Evolutionary conservation across 2,329 filamentous ascomycete genomes (phyloP).

Genomic region (Celoporthe dispersa): DNA sequence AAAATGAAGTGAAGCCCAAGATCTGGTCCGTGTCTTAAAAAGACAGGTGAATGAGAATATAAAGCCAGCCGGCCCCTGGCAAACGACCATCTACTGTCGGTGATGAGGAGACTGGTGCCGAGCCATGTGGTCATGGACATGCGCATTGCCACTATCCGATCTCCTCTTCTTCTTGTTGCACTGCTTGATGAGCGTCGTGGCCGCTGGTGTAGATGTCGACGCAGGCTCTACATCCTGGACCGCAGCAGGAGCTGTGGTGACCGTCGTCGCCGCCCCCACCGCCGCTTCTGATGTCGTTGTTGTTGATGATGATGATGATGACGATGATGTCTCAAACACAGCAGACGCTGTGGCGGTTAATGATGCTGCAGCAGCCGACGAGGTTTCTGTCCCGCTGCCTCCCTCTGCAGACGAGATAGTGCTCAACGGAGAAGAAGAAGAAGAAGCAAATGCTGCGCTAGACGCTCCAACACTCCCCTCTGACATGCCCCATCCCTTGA

Average conservation of each 20-base stretch:
- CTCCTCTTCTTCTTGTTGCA: constrained; percentile 11
- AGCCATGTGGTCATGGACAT: constrained; percentile 5
- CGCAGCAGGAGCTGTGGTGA: neutral
- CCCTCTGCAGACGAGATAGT: neutral
- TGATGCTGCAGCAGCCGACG: neutral
- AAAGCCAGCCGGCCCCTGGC: too few species aligned
- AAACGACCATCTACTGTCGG: neutral
- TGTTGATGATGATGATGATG: neutral
- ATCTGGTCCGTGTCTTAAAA: neutral
- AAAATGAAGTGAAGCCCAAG: neutral
- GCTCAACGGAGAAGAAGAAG: neutral
- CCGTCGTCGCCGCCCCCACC: too few species aligned
- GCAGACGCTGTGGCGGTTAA: neutral
- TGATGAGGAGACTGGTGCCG: constrained; percentile 9
- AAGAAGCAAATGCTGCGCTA: neutral
- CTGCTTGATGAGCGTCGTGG: constrained; percentile 13
- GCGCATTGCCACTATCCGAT: neutral
- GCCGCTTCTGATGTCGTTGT: too few species aligned
- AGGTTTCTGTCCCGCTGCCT: neutral
- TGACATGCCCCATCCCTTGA: constrained; percentile 52
- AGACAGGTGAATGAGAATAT: too few species aligned
- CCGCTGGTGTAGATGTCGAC: neutral
- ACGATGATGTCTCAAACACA: neutral
- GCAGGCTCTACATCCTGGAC: neutral
- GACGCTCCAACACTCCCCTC: constrained; percentile 42